These are phyloP conservation scores for Colletotrichum truncatum DNA, from an alignment of 2,329 filamentous ascomycete genomes.

Conservation along the genomic window DNA sequence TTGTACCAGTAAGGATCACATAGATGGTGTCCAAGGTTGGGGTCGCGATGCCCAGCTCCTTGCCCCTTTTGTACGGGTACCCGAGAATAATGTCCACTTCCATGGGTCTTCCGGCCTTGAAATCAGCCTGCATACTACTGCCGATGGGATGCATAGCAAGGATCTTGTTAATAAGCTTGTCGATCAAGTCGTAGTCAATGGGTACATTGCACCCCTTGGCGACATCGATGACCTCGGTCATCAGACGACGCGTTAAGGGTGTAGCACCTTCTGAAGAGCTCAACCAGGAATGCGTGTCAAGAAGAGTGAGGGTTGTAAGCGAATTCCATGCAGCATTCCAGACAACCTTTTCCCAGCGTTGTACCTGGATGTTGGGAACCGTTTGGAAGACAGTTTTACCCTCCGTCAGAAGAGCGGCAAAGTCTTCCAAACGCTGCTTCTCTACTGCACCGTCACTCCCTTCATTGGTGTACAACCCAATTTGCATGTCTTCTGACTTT, in stretches of 20 bases:
- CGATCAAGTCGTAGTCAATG: conserved; percentile 55
- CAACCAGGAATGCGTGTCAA: conserved; percentile 61
- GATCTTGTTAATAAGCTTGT: conserved; percentile 58
- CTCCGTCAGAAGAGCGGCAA: conserved; percentile 48
- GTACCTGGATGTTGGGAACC: conserved; percentile 62
- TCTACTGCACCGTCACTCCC: conserved; percentile 41
- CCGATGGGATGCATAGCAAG: conserved; percentile 52
- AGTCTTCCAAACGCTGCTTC: conserved; percentile 46
- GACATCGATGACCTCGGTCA: conserved; percentile 63
- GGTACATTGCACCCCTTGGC: conserved; percentile 61
- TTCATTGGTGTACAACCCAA: conserved; percentile 59
- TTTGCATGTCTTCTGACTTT: conserved; percentile 62
- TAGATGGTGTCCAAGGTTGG: conserved; percentile 56
- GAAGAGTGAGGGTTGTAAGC: conserved; percentile 63
- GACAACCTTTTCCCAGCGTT: conserved; percentile 69
- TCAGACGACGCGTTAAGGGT: conserved; percentile 58
- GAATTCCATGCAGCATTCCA: conserved; percentile 71
- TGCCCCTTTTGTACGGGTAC: conserved; percentile 65
- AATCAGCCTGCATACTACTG: conserved; percentile 67
- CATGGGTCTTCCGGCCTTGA: conserved; percentile 63
- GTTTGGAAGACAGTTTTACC: conserved; percentile 57
- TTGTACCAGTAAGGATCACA: conserved; percentile 42
- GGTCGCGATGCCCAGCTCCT: conserved; percentile 62
- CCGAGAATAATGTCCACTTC: conserved; percentile 72
- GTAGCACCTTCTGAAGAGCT: conserved; percentile 53